phyloP scores from a whole-genome alignment of 768 basidiomycete species.

The Fomitopsis pulvina region DNA sequence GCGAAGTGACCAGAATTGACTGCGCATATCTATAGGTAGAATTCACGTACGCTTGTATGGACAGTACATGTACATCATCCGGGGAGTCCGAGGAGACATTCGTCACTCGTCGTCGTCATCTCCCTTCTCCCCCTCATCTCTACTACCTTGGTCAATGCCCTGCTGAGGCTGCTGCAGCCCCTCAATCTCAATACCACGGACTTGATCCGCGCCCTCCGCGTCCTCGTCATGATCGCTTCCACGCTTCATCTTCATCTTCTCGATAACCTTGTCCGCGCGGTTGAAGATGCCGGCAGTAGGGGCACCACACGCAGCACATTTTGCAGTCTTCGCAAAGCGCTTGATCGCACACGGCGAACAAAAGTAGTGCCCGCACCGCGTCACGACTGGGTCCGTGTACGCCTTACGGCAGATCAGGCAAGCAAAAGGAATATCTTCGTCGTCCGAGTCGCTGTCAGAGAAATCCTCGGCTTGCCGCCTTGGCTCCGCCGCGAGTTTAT shows the following conservation, averaged over 20 bases:
- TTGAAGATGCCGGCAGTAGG: conserved; percentile 97
- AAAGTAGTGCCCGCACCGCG: conserved; percentile 95
- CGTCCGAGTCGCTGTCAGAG: conserved; percentile 63
- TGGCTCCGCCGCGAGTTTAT: conserved; percentile 82
- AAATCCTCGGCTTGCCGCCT: conserved; percentile 53
- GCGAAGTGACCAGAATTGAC: background rate
- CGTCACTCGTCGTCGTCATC: conserved; percentile 6
- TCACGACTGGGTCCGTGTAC: conserved; percentile 93
- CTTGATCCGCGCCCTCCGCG: conserved; percentile 10
- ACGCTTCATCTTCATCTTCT: conserved; percentile 70
- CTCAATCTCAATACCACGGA: conserved; percentile 39
- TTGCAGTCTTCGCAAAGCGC: conserved; percentile 89
- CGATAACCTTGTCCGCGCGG: conserved; percentile 86
- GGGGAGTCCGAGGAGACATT: background rate
- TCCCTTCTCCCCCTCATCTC: conserved; percentile 24
- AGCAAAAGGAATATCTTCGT: conserved; percentile 95
- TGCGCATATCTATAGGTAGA: background rate
- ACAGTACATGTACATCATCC: background rate
- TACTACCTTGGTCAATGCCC: conserved; percentile 18
- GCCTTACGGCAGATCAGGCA: conserved; percentile 94
- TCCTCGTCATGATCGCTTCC: conserved; percentile 37
- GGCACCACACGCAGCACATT: conserved; percentile 90
- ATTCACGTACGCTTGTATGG: background rate
- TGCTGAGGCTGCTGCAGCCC: conserved; percentile 38
- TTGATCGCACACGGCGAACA: conserved; percentile 94